Evolutionary conservation across 1,284 basidiomycete genomes (phyloP).

Genomic region (Phlebopus sp.): DNA sequence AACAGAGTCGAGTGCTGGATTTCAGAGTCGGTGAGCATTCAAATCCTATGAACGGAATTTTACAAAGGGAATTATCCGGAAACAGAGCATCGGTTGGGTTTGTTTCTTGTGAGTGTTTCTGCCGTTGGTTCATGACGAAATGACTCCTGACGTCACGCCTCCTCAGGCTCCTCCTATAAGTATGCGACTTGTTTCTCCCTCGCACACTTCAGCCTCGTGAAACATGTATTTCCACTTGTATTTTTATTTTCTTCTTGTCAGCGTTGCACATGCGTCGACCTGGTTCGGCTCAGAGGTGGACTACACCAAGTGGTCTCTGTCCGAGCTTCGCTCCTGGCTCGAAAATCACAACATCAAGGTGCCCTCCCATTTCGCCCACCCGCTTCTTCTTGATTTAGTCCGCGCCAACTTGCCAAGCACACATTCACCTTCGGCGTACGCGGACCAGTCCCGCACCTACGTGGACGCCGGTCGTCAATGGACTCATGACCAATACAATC

Average conservation of each 20-base stretch:
- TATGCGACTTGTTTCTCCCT: not conserved
- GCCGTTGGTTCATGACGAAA: slow-evolving; percentile 5
- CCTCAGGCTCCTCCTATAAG: slow-evolving; percentile 11
- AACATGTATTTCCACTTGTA: slow-evolving; percentile 1
- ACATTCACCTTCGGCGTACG: slow-evolving; percentile 27
- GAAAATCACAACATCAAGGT: slow-evolving; percentile 64
- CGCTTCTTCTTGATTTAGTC: slow-evolving; percentile 56
- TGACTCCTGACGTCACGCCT: slow-evolving; percentile 8
- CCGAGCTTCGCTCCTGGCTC: slow-evolving; percentile 70
- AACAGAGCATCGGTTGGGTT: no score
- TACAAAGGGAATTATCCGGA: no score
- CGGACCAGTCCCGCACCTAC: slow-evolving; percentile 4
- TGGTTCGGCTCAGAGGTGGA: slow-evolving; percentile 37
- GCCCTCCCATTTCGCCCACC: slow-evolving; percentile 45
- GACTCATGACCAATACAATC: slow-evolving; percentile 59
- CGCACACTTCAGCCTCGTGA: not conserved
- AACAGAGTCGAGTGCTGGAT: no score
- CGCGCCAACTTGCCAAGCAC: slow-evolving; percentile 59
- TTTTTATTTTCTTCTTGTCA: slow-evolving; percentile 17
- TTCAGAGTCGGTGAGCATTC: no score
- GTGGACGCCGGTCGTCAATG: slow-evolving; percentile 35
- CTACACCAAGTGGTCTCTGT: slow-evolving; percentile 62
- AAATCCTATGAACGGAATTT: no score
- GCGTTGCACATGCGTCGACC: slow-evolving; percentile 15
- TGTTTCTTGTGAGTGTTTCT: no score